Evolutionary conservation across 2,329 filamentous ascomycete species (phyloP).

Genomic region (Sporothrix inflata): DNA sequence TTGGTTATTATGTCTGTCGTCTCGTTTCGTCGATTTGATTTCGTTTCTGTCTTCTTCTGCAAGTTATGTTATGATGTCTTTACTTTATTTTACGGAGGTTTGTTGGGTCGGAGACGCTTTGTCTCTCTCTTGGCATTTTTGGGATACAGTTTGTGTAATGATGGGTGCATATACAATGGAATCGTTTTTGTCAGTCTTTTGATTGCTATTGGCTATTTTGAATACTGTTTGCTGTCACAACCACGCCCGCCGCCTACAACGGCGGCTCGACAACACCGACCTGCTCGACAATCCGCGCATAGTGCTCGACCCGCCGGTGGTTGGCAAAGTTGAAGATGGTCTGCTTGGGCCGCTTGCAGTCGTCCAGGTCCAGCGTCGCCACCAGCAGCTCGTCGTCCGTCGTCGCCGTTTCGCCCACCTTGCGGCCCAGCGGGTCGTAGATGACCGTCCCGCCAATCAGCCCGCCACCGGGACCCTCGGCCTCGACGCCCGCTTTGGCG

Average conservation of each 20-base stretch:
- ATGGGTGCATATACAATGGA: constrained; percentile 24
- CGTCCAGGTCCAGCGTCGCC: constrained; percentile 53
- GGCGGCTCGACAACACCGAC: constrained; percentile 42
- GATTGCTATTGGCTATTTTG: not conserved
- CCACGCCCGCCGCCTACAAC: not conserved
- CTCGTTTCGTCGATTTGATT: not conserved
- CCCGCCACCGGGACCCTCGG: constrained; percentile 44
- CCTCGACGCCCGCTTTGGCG: constrained; percentile 54
- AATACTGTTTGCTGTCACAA: not conserved
- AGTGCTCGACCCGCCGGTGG: constrained; percentile 50
- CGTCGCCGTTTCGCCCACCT: constrained; percentile 54
- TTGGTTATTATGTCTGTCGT: not conserved
- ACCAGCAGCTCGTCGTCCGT: constrained; percentile 55
- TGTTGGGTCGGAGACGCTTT: constrained; percentile 2
- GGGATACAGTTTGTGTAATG: constrained; percentile 10
- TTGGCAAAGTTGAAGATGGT: constrained; percentile 52
- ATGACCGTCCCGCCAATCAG: constrained; percentile 55
- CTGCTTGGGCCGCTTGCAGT: constrained; percentile 53
- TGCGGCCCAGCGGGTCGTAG: constrained; percentile 52
- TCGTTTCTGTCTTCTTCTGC: not conserved
- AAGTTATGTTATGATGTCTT: not conserved
- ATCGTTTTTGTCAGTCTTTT: not conserved
- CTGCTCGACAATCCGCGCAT: constrained; percentile 46
- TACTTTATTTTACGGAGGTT: not conserved
- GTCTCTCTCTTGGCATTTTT: not conserved